These are phyloP conservation scores for Scutellaria galericulata DNA, from an alignment of 257 asterid genomes.

Conservation along the genomic window DNA sequence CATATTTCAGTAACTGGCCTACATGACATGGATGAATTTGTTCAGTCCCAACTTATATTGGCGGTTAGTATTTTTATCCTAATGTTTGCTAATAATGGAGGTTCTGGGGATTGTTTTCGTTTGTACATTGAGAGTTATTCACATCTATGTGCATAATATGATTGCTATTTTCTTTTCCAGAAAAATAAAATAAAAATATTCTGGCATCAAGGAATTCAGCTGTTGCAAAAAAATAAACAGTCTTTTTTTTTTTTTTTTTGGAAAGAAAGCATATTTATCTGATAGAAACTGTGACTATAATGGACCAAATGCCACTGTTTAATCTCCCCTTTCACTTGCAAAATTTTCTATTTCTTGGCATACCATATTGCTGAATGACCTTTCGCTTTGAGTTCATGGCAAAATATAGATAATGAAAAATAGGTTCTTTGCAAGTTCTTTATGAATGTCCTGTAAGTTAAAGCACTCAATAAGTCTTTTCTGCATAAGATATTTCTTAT, in stretches of 20 bases:
- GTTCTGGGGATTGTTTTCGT: neutral
- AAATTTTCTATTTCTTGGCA: neutral
- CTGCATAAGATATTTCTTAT: neutral
- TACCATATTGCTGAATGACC: neutral
- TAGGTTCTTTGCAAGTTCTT: neutral
- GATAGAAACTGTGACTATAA: neutral
- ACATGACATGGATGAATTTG: slow-evolving; percentile 99
- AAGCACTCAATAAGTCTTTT: neutral
- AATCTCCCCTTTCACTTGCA: neutral
- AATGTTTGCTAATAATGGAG: slow-evolving; percentile 13
- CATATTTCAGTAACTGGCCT: slow-evolving; percentile 87
- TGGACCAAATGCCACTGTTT: too few species aligned
- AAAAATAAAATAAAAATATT: neutral
- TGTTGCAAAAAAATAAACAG: neutral
- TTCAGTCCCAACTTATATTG: slow-evolving; percentile 94
- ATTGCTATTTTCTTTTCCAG: neutral
- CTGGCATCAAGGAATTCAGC: neutral
- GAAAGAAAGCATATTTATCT: neutral
- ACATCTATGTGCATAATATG: neutral
- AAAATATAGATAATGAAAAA: neutral
- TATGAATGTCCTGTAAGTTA: neutral
- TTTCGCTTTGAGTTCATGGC: neutral
- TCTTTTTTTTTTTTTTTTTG: neutral
- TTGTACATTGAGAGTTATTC: neutral
- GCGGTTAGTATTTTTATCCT: slow-evolving; percentile 67